Conservation (phyloP, 305 asterid species). For the Plantago coronopus region DNA sequence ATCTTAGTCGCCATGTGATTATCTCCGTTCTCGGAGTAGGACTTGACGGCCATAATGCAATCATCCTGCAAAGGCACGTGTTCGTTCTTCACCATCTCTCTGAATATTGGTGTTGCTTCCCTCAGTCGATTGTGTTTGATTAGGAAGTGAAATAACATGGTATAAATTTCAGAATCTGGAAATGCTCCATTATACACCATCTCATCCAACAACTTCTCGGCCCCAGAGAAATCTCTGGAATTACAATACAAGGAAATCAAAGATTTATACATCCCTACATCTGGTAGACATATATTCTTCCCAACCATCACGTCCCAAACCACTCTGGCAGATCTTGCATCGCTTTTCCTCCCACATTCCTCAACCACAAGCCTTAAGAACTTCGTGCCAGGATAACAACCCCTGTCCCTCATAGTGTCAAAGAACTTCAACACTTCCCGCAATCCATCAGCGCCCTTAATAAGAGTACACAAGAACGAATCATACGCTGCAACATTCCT, state of each 20-base stretch:
- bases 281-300: conserved; percentile 41
- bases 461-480: conserved; percentile 49
- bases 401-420: conserved; percentile 34
- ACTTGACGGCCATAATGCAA: conserved; percentile 42
- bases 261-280: conserved; percentile 39
- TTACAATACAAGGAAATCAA: conserved; percentile 52
- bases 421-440: conserved; percentile 38
- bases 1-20: conserved; percentile 48
- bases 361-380: conserved; percentile 50
- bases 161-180: conserved; percentile 57
- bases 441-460: conserved; percentile 45
- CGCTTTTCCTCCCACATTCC: conserved; percentile 50
- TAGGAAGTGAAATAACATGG: conserved; percentile 44
- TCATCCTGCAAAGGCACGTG: conserved; percentile 51
- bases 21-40: conserved; percentile 41
- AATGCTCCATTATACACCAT: conserved; percentile 63
- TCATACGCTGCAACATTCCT: conserved; percentile 50
- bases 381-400: conserved; percentile 54
- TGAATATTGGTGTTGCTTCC: conserved; percentile 46
- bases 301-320: conserved; percentile 48
- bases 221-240: conserved; percentile 40
- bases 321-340: conserved; percentile 41
- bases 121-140: conserved; percentile 40
- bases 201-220: conserved; percentile 44
- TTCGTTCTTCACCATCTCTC: conserved; percentile 76